Conservation (phyloP, 176 grass and related monocot species). For the Triticum monococcum region DNA sequence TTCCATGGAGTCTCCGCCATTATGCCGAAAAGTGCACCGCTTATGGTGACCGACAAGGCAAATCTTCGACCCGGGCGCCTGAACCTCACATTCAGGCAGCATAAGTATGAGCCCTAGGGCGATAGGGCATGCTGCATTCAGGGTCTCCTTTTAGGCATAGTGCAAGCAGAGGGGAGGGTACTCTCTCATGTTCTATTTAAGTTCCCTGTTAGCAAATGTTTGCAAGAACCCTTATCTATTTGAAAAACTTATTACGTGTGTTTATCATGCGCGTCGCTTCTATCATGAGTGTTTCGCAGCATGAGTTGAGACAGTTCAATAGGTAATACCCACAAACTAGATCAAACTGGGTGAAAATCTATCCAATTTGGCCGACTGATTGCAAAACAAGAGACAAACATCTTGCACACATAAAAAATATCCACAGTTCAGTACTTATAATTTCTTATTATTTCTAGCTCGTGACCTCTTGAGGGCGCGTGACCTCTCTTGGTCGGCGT, state of each 20-base stretch:
- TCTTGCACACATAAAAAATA: background rate
- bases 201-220: too few relatives aligned
- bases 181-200: too few relatives aligned
- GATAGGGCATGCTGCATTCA: background rate
- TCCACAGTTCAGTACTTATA: too few relatives aligned
- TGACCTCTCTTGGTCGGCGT: too few relatives aligned
- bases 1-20: conserved; percentile 49
- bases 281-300: too few relatives aligned
- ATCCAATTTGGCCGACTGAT: background rate
- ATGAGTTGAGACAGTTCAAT: too few relatives aligned
- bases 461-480: too few relatives aligned
- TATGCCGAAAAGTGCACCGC: conserved; percentile 27
- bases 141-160: background rate
- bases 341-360: too few relatives aligned
- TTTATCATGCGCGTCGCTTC: too few relatives aligned
- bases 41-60: conserved; percentile 28
- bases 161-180: background rate
- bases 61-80: conserved; percentile 53
- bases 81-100: conserved; percentile 62
- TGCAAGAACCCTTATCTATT: background rate
- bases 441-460: too few relatives aligned
- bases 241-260: background rate
- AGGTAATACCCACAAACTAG: too few relatives aligned
- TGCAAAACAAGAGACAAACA: background rate
- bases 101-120: background rate